Percentiles rank a stretch among this genome's conserved stretches.
These are phyloP conservation scores for Aspergillus fischeri DNA, from an alignment of 2,329 filamentous ascomycete species.

Conservation along the genomic window DNA sequence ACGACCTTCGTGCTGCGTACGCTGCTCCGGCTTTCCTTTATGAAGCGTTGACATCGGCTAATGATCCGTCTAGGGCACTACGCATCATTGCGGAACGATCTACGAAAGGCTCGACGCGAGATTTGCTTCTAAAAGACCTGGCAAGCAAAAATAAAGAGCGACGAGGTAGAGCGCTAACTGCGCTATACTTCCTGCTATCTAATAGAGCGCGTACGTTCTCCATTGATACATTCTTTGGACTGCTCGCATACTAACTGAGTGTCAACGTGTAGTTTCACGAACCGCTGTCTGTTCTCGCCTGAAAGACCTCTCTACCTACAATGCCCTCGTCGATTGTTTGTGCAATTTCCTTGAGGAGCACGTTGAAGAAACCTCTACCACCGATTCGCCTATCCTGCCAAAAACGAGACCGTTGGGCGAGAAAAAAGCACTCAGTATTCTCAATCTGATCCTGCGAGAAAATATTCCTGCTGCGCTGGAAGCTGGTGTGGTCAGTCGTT, in stretches of 20 bases:
- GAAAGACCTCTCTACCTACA: constrained; percentile 34
- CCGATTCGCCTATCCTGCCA: constrained; percentile 35
- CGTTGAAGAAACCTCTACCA: constrained; percentile 30
- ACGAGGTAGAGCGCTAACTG: constrained; percentile 39
- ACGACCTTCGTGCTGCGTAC: constrained; percentile 66
- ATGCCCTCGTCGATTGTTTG: constrained; percentile 39
- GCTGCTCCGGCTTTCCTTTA: constrained; percentile 47
- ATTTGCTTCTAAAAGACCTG: constrained; percentile 41
- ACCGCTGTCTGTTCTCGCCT: constrained; percentile 32
- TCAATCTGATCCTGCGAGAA: constrained; percentile 60
- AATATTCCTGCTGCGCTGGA: constrained; percentile 56
- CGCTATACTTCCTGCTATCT: constrained; percentile 41
- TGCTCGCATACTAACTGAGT: constrained; percentile 2
- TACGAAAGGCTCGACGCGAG: constrained; percentile 36
- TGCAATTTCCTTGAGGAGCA: constrained; percentile 39
- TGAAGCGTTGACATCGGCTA: constrained; percentile 45
- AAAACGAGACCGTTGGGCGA: constrained; percentile 41
- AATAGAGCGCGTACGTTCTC: constrained; percentile 34
- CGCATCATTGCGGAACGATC: constrained; percentile 46
- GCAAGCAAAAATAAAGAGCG: constrained; percentile 34
- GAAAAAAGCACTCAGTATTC: constrained; percentile 45
- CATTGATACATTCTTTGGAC: neutral
- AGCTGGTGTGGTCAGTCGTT: constrained; percentile 65
- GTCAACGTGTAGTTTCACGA: constrained; percentile 28
- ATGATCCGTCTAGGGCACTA: constrained; percentile 31